These are phyloP conservation scores for Jatropha multifida DNA, from an alignment of 441 rosid species.

Conservation along the genomic window DNA sequence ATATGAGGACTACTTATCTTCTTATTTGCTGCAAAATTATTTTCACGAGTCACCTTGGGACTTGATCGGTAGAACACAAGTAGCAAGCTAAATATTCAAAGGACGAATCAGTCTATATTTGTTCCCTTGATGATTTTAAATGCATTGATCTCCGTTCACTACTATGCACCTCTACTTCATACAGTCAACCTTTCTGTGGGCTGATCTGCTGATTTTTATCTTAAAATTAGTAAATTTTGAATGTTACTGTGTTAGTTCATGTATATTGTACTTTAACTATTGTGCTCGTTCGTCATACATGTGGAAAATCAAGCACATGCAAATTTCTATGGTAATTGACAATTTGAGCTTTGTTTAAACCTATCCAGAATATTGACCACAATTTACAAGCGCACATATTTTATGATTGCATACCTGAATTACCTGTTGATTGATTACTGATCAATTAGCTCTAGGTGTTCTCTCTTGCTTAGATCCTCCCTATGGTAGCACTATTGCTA, in stretches of 20 bases:
- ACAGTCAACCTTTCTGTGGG: background rate
- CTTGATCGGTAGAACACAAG: background rate
- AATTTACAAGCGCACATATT: background rate
- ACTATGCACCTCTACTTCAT: background rate
- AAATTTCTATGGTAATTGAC: background rate
- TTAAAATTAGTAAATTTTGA: background rate
- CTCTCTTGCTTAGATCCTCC: no score
- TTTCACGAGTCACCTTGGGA: background rate
- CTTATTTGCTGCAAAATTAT: background rate
- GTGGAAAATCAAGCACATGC: background rate
- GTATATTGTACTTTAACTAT: background rate
- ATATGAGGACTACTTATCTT: background rate
- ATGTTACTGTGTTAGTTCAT: background rate
- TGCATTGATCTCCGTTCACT: background rate
- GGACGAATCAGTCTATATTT: background rate
- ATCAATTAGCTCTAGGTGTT: background rate
- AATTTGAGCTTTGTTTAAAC: background rate
- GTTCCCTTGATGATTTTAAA: background rate
- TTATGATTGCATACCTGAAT: background rate
- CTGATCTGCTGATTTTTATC: background rate
- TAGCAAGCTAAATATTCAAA: background rate
- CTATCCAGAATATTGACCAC: background rate
- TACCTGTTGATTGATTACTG: background rate
- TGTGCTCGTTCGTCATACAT: background rate
- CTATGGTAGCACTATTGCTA: no score